A percentile compares a stretch with the other conserved stretches of the same genome.
Evolutionary conservation across 345 rosid species (phyloP).

Genomic region (Turritis glabra): DNA sequence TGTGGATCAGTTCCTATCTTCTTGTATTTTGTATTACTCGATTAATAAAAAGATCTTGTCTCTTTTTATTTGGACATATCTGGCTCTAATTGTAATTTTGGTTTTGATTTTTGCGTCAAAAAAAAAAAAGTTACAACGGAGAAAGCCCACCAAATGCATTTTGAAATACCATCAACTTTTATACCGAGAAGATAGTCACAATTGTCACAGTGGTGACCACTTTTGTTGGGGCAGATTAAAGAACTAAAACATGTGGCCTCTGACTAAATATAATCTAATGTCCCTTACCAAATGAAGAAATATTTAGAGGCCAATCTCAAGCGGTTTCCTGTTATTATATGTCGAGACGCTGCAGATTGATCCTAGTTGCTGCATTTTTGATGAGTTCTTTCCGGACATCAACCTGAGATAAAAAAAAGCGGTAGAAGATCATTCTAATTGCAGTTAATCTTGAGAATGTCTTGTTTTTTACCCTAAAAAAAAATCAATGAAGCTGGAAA

Average conservation of each 20-base stretch:
- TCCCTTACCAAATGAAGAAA: conserved; percentile 6
- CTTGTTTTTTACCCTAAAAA: background rate
- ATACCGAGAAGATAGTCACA: conserved; percentile 8
- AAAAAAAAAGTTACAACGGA: no score
- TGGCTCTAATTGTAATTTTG: no score
- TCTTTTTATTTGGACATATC: no score
- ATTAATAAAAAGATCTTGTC: background rate
- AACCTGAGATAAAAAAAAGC: conserved; percentile 51
- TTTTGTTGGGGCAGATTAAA: background rate
- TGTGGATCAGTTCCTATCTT: conserved; percentile 2
- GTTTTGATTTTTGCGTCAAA: no score
- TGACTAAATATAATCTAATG: conserved; percentile 7
- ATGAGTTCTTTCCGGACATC: conserved; percentile 85
- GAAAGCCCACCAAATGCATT: background rate
- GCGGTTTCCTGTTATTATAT: conserved; percentile 49
- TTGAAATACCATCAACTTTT: background rate
- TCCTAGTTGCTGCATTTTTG: conserved; percentile 55
- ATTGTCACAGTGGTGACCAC: background rate
- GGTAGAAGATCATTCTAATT: background rate
- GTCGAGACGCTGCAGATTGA: conserved; percentile 67
- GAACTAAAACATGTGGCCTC: background rate
- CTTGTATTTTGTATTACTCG: background rate
- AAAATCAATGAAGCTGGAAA: background rate
- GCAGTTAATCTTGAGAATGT: background rate
- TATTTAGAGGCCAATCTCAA: background rate